These are phyloP conservation scores for Aspergillus pseudoviridinutans DNA, from an alignment of 2,329 filamentous ascomycete species.

Conservation along the genomic window DNA sequence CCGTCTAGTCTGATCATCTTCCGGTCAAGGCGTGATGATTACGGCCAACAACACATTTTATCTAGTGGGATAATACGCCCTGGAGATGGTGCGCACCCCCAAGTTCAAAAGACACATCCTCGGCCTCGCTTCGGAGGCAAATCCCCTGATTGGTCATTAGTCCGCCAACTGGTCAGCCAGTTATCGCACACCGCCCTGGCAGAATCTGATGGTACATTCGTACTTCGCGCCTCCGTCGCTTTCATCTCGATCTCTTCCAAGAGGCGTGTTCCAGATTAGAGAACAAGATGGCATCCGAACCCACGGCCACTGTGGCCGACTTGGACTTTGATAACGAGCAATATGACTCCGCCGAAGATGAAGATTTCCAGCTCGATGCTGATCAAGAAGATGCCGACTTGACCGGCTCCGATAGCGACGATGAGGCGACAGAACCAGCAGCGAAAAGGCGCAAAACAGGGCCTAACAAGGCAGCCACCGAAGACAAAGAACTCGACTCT, in stretches of 20 bases:
- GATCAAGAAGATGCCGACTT: constrained; percentile 32
- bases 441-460: constrained; percentile 38
- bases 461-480: constrained; percentile 18
- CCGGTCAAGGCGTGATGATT: not conserved
- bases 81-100: not conserved
- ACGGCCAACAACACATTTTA: not conserved
- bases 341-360: constrained; percentile 37
- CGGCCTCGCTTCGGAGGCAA: not conserved
- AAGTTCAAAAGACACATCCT: not conserved
- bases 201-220: constrained; percentile 17
- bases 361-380: constrained; percentile 35
- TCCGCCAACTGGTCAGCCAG: not conserved
- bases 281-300: constrained; percentile 18
- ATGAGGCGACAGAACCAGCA: constrained; percentile 26
- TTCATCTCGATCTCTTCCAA: not conserved
- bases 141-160: not conserved
- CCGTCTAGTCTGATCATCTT: not conserved
- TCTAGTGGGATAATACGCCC: not conserved
- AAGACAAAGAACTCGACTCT: constrained; percentile 47
- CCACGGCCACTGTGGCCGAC: constrained; percentile 5
- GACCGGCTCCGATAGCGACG: constrained; percentile 27
- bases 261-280: not conserved
- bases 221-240: not conserved
- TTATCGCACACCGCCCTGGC: constrained; percentile 18
- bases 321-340: constrained; percentile 30